Percentiles rank a stretch among this genome's conserved stretches.
These are phyloP conservation scores for Neurospora africana DNA, from an alignment of 495 filamentous ascomycete genomes.

Conservation along the genomic window DNA sequence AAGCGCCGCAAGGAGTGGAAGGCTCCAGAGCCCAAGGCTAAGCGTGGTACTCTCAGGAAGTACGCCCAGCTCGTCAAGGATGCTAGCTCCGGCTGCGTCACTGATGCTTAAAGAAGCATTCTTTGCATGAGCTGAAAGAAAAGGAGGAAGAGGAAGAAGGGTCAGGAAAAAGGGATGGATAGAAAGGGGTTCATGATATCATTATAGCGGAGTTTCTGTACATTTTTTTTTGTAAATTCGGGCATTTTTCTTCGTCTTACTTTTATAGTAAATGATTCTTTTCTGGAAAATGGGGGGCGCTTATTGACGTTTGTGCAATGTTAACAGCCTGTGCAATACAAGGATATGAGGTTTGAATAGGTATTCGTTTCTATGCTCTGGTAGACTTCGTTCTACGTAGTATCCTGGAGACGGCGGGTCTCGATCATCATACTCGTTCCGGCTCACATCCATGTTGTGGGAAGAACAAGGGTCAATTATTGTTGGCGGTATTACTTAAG, in stretches of 20 bases:
- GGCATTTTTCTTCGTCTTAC: background rate
- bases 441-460: too few relatives aligned
- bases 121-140: background rate
- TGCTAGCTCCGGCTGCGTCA: conserved; percentile 73
- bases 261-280: background rate
- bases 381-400: background rate
- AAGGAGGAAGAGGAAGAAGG: background rate
- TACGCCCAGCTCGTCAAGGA: conserved; percentile 61
- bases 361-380: background rate
- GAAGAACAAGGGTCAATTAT: too few relatives aligned
- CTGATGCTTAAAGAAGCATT: conserved; percentile 41
- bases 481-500: background rate
- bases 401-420: background rate
- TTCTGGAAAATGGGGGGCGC: background rate
- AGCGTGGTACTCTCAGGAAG: conserved; percentile 66
- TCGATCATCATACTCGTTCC: background rate
- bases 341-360: background rate
- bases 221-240: background rate
- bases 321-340: background rate
- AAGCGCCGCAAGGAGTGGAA: conserved; percentile 53
- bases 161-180: too few relatives aligned
- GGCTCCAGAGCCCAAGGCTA: conserved; percentile 56
- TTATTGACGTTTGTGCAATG: background rate
- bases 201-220: background rate
- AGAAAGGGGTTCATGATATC: background rate